phyloP scores from a whole-genome alignment of 2,329 filamentous ascomycete genomes.

The Chrysosporium queenslandicum region DNA sequence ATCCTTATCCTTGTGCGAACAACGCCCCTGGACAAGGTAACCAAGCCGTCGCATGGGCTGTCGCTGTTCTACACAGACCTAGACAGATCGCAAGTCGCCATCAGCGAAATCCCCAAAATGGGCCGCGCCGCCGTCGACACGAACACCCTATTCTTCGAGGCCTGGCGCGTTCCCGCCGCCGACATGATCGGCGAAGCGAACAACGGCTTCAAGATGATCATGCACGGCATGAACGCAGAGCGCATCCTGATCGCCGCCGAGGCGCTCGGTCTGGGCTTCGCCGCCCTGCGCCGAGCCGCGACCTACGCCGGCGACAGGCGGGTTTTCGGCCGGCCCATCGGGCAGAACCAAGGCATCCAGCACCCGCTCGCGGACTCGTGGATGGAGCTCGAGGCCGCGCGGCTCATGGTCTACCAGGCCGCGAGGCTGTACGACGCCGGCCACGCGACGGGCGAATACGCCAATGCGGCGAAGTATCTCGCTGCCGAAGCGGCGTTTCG shows the following conservation, averaged over 20 bases:
- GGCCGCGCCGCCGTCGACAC: conserved; percentile 38
- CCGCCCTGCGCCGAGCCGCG: conserved; percentile 35
- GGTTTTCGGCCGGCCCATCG: conserved; percentile 49
- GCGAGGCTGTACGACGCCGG: conserved; percentile 49
- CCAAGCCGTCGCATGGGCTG: conserved; percentile 36
- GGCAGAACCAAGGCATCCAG: conserved; percentile 50
- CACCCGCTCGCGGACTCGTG: conserved; percentile 50
- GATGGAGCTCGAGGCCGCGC: conserved; percentile 52
- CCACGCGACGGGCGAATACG: conserved; percentile 44
- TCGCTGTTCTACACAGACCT: conserved; percentile 40
- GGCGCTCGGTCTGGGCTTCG: conserved; percentile 39
- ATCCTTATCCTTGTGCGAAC: conserved; percentile 37
- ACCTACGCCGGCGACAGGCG: conserved; percentile 41
- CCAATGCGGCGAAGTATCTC: conserved; percentile 49
- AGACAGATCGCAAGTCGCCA: conserved; percentile 28
- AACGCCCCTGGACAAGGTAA: conserved; percentile 34
- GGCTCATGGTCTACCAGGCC: conserved; percentile 51
- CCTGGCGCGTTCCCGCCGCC: conserved; percentile 32
- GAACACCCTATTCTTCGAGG: conserved; percentile 38
- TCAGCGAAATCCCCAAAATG: conserved; percentile 41
- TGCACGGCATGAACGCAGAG: conserved; percentile 34
- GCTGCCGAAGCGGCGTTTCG: conserved; percentile 52
- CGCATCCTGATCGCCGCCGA: conserved; percentile 31
- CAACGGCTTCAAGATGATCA: conserved; percentile 39
- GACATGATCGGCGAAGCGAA: conserved; percentile 37